phyloP scores from a whole-genome alignment of 1,284 basidiomycete genomes.

The Veloboletus limbatus region DNA sequence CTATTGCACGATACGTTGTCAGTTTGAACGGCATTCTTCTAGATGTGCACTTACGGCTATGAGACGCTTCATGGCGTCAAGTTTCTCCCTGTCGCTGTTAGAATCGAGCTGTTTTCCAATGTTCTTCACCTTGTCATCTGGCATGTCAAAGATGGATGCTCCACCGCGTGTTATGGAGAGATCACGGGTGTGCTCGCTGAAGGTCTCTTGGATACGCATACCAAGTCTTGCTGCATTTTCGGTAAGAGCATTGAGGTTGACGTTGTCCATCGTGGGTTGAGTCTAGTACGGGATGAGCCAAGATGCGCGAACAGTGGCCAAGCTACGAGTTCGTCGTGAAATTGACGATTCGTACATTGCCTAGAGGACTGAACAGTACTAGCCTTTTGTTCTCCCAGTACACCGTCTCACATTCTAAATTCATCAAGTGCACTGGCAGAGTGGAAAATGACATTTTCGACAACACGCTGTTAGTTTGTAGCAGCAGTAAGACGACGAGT shows the following conservation, averaged over 20 bases:
- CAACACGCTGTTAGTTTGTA: conserved; percentile 15
- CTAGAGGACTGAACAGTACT: neutral
- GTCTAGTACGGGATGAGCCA: neutral
- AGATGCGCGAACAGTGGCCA: neutral
- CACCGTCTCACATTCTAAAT: conserved; percentile 4
- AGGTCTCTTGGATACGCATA: conserved; percentile 73
- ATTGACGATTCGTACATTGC: conserved; percentile 11
- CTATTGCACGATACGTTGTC: conserved; percentile 40
- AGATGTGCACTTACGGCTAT: conserved; percentile 66
- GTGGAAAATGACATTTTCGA: too few relatives aligned
- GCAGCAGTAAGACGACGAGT: neutral
- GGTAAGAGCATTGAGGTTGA: conserved; percentile 66
- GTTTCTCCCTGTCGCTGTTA: conserved; percentile 80
- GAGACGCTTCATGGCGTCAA: conserved; percentile 92
- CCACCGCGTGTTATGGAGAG: conserved; percentile 54
- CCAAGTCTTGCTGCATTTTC: conserved; percentile 80
- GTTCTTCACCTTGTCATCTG: conserved; percentile 73
- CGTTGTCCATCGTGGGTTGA: conserved; percentile 30
- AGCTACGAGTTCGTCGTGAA: conserved; percentile 5
- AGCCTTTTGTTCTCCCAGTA: neutral
- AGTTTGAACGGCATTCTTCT: conserved; percentile 5
- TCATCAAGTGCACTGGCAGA: neutral
- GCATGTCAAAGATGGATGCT: conserved; percentile 60
- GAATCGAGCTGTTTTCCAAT: conserved; percentile 85
- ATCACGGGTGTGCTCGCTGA: conserved; percentile 77